Evolutionary conservation across 2,329 filamentous ascomycete species (phyloP).

Genomic region (Microsporum ferrugineum): DNA sequence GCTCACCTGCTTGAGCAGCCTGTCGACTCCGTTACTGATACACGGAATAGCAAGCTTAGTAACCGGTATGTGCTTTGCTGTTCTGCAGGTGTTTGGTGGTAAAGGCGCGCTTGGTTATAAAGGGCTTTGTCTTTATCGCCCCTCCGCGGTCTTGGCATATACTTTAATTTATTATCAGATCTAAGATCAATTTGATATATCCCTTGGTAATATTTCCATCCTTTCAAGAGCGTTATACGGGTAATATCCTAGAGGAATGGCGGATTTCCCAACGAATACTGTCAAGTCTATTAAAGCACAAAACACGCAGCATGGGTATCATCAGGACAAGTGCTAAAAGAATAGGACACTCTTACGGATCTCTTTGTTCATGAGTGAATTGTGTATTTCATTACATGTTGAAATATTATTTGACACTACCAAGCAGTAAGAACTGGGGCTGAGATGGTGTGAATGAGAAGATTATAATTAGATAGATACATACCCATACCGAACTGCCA

Average conservation of each 20-base stretch:
- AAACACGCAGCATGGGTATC: too few species aligned
- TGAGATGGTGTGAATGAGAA: neutral
- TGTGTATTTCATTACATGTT: neutral
- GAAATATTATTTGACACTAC: neutral
- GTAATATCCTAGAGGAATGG: too few species aligned
- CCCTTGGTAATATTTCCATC: too few species aligned
- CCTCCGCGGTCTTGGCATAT: neutral
- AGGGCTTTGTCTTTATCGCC: neutral
- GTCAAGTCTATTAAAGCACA: too few species aligned
- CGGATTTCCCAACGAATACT: too few species aligned
- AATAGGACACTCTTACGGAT: neutral
- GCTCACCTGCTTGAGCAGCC: neutral
- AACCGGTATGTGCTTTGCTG: neutral
- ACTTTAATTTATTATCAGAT: neutral
- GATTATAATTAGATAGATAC: neutral
- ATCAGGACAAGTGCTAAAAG: neutral
- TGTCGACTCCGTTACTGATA: neutral
- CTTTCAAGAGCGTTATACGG: too few species aligned
- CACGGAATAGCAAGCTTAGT: neutral
- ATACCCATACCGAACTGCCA: neutral
- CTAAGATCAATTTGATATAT: neutral
- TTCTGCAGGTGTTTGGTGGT: neutral
- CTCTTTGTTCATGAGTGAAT: neutral
- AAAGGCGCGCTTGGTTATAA: neutral
- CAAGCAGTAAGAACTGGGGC: neutral